Base-by-base conservation (phyloP, 2,329 filamentous ascomycete species). In the Pseudogymnoascus sp. region DNA sequence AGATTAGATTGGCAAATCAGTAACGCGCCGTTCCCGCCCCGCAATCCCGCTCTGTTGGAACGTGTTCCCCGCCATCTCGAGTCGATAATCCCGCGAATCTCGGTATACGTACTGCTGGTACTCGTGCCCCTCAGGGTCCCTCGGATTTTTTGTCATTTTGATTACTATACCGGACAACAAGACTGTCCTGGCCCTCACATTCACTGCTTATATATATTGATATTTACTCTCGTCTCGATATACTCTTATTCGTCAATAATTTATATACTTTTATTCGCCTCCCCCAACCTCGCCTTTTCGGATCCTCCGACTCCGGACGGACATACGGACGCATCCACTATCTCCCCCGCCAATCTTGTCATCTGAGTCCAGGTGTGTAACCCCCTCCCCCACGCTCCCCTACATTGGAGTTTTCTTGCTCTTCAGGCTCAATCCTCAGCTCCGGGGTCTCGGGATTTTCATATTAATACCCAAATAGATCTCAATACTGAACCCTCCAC, bases 1-100 rank as follows among this genome's bases (percentile, higher is more conserved):
- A 53, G 47, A 53, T 53, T 53, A 53, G 47, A 53, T 53, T 33
- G 15, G 28, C 47, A 53, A 53, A 53, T 53, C 47, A 53, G n/a
- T 53, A 4, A 12, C 25, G 9, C 25, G 9, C 47, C 47, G 47
- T 53, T 33, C 47, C 47, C 47, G 47, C 47, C 47, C 47, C 47
- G 47, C 47, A 53, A 53, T 53, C 47, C 47, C 47, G 47, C 47
- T 33, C 47, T 28, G 47, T 12, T 53, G 47, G 39, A 15, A 53
- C 47, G 33, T 18, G 18, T 33, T 15, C 47, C 47, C 47, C 47
- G 47, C 47, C 47, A 33, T 53, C 47, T 18, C 47, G 28, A 18
- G 9, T 33, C 47, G 12, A 50, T 50, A 30, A 53, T 53, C 47
- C 47, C 47, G 47, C 47, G 47, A 18, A 53, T 33, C 47, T 53